Base-by-base conservation (phyloP, 495 filamentous ascomycete genomes). In the Aspergillus sparsus region DNA sequence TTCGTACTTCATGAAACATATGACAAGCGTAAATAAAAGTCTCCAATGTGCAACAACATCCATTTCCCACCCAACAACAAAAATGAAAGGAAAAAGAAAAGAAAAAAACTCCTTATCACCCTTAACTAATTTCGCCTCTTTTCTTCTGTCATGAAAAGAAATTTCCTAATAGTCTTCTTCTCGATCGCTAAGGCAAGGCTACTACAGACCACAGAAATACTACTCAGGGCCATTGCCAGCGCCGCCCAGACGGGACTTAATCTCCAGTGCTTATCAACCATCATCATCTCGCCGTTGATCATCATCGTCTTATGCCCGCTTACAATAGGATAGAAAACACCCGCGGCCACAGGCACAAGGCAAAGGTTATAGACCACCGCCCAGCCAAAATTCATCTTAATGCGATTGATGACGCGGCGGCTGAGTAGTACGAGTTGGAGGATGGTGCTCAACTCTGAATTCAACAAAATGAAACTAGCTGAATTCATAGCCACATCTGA, bases 351-450 rank as follows among this genome's bases (percentile, higher is more conserved):
- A 3, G 92, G 92, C n/a, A 97, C 71, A 5, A 90, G 85, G 47
- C 87, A 68, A 9, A 87, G 53, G 66, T 97, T 97, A 68, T 96
- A 97, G 3, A 95, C 73, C n/a, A 91, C 72, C 3, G 92, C 92
- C 92, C 92, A 97, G 32, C 71, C 83, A 69, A 96, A 97, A 66
- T 97, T 97, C 75, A 94, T 80, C 68, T 87, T 87, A 63, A 97
- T 88, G 13, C 92, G 79, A 35, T 82, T 74, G 67, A 96, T 93
- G 2, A 96, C 91, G 3, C 80, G 79, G 0, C 77, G 74, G 57
- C 85, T 88, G 42, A 97, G 84, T 37, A 87, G 76, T 0, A 92
- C 81, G 21, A 97, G 77, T 5, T 87, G 87, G 39, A 93, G 79
- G 54, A 97, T 80, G 0, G 88, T 79, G 42, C 74, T 73, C 8